phyloP scores from a whole-genome alignment of 1,284 basidiomycete species.

The Paramarasmius palmivorus region DNA sequence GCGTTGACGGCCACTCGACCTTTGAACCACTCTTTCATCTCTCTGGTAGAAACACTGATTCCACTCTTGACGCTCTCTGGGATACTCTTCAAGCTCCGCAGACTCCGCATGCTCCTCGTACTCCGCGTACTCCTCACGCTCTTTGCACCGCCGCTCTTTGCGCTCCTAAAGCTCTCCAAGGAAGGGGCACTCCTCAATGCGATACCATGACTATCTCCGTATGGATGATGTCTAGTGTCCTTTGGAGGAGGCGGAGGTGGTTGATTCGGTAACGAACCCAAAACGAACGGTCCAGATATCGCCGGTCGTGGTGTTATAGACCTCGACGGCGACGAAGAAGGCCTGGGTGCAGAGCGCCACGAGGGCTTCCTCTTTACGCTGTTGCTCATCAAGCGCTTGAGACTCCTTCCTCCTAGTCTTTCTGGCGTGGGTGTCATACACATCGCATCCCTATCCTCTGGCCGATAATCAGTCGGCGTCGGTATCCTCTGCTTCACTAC shows the following conservation, averaged over 20 bases:
- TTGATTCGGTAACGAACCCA: conserved; percentile 28
- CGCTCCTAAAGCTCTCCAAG: conserved; percentile 43
- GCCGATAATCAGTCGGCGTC: conserved; percentile 2
- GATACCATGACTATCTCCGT: conserved; percentile 9
- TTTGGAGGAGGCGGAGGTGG: conserved; percentile 12
- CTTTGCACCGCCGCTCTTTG: conserved; percentile 34
- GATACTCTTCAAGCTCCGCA: conserved; percentile 39
- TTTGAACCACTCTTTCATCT: conserved; percentile 24
- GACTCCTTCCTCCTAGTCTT: conserved; percentile 3
- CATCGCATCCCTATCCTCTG: conserved; percentile 2
- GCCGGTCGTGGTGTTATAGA: conserved; percentile 21
- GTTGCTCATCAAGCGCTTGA: conserved; percentile 1
- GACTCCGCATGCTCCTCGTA: conserved; percentile 30
- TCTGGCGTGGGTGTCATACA: conserved; percentile 16
- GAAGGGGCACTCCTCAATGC: conserved; percentile 39
- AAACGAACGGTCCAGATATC: conserved; percentile 43
- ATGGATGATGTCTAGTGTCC: conserved; percentile 4
- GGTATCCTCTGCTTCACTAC: background rate
- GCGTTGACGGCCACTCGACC: conserved; percentile 12
- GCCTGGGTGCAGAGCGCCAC: background rate
- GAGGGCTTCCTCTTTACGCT: conserved; percentile 7
- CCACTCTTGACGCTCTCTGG: conserved; percentile 34
- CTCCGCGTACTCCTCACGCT: conserved; percentile 21
- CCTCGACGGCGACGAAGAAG: background rate
- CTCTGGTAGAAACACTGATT: conserved; percentile 34